Conservation (phyloP, 2,329 filamentous ascomycete species). For the Sporothrix euskadiensis region DNA sequence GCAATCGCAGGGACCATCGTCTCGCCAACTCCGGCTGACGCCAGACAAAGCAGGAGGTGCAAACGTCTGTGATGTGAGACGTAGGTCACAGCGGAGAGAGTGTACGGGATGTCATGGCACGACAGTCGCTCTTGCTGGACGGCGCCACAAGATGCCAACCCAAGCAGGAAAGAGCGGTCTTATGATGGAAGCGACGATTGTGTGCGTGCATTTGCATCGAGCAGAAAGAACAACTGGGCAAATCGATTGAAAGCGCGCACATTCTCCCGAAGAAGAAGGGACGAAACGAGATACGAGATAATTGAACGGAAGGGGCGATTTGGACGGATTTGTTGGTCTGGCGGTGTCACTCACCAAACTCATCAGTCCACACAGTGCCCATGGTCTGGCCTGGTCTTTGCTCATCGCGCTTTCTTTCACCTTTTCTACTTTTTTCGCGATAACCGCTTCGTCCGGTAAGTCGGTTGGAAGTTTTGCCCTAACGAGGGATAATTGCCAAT, state of each 20-base stretch:
- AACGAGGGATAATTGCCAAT: background rate
- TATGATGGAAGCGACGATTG: background rate
- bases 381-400: background rate
- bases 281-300: slow-evolving; percentile 1
- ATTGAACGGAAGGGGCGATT: background rate
- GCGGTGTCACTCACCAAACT: background rate
- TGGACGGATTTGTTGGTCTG: background rate
- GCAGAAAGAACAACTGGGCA: slow-evolving; percentile 5
- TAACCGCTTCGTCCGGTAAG: background rate
- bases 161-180: background rate
- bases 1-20: background rate
- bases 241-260: background rate
- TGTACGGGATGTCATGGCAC: background rate
- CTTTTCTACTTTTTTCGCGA: slow-evolving; percentile 5
- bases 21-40: slow-evolving; percentile 6
- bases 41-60: background rate
- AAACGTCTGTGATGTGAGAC: background rate
- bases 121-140: background rate
- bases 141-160: background rate
- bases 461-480: background rate
- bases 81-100: background rate
- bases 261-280: background rate
- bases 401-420: background rate
- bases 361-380: slow-evolving; percentile 4
- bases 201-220: background rate